Conservation (phyloP, 2,329 filamentous ascomycete genomes). For the Xylaria sp. region DNA sequence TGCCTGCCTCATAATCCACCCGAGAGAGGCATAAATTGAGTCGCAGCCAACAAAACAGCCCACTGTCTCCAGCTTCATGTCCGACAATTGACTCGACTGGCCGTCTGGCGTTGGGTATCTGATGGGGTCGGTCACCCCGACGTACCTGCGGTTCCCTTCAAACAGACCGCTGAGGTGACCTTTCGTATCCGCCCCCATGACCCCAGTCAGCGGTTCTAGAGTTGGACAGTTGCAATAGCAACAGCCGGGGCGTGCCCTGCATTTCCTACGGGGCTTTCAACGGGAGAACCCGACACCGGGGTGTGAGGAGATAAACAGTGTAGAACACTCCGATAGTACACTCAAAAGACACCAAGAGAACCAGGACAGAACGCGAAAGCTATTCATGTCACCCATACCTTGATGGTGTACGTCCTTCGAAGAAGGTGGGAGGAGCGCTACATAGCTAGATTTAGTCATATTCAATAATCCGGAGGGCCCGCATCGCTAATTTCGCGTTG, state of each 20-base stretch:
- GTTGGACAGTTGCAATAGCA: background rate
- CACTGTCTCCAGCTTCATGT: background rate
- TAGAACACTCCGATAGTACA: background rate
- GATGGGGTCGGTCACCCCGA: background rate
- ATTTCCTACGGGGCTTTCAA: too few species aligned
- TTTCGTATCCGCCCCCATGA: background rate
- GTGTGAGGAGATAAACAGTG: background rate
- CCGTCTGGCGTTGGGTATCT: background rate
- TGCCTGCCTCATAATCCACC: background rate
- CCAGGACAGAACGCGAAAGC: background rate
- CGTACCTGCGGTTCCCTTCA: background rate
- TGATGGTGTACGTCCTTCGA: background rate
- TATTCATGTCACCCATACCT: background rate
- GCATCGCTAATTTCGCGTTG: conserved; percentile 17
- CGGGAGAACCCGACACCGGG: background rate
- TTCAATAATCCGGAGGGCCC: background rate
- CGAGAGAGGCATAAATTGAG: background rate
- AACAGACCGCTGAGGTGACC: background rate
- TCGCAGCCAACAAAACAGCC: background rate
- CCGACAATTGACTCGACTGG: background rate
- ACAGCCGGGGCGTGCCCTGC: too few species aligned
- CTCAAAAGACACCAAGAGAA: background rate
- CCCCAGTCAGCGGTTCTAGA: background rate
- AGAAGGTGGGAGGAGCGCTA: background rate
- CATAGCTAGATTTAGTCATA: background rate